A percentile compares a stretch with the other conserved stretches of the same genome.
phyloP scores from a whole-genome alignment of 139 green algal genomes.

The Chlamydomonas sp. region DNA sequence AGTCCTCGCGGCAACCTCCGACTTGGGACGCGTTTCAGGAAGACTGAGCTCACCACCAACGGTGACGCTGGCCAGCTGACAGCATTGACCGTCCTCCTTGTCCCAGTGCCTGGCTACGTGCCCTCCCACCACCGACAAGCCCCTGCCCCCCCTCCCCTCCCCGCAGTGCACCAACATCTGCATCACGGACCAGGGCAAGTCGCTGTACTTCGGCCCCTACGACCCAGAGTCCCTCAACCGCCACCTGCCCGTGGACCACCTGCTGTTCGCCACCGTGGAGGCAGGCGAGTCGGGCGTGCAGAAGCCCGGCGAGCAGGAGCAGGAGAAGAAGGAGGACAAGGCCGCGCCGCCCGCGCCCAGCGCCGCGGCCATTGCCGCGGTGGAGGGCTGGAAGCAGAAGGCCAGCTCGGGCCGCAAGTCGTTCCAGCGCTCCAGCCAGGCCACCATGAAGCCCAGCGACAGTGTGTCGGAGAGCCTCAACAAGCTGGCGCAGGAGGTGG shows the following conservation, averaged over 20 bases:
- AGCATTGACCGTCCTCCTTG: too few species aligned
- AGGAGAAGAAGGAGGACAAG: slow-evolving; percentile 5
- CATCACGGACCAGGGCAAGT: slow-evolving; percentile 48
- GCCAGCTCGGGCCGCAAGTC: slow-evolving; percentile 22
- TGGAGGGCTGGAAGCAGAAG: slow-evolving; percentile 25
- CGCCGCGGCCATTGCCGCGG: not conserved
- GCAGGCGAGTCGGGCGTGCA: slow-evolving; percentile 43
- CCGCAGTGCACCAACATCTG: slow-evolving; percentile 52
- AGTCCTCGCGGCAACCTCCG: too few species aligned
- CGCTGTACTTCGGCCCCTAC: slow-evolving; percentile 63
- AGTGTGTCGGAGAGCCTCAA: slow-evolving; percentile 30
- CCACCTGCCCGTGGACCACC: slow-evolving; percentile 67
- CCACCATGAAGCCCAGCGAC: slow-evolving; percentile 13
- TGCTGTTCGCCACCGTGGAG: slow-evolving; percentile 63
- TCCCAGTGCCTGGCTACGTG: too few species aligned
- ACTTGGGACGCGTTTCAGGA: too few species aligned
- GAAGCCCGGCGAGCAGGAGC: too few species aligned
- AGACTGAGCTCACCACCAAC: too few species aligned
- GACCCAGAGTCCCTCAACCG: slow-evolving; percentile 45
- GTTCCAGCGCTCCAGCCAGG: slow-evolving; percentile 31
- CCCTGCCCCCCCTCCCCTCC: not conserved
- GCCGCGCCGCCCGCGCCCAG: too few species aligned
- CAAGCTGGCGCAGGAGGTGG: slow-evolving; percentile 36
- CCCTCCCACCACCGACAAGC: too few species aligned
- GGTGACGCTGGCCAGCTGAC: too few species aligned